A percentile compares a stretch with the other conserved stretches of the same genome.
phyloP scores from a whole-genome alignment of 139 green algal species.

The Ettlia oleoabundans region DNA sequence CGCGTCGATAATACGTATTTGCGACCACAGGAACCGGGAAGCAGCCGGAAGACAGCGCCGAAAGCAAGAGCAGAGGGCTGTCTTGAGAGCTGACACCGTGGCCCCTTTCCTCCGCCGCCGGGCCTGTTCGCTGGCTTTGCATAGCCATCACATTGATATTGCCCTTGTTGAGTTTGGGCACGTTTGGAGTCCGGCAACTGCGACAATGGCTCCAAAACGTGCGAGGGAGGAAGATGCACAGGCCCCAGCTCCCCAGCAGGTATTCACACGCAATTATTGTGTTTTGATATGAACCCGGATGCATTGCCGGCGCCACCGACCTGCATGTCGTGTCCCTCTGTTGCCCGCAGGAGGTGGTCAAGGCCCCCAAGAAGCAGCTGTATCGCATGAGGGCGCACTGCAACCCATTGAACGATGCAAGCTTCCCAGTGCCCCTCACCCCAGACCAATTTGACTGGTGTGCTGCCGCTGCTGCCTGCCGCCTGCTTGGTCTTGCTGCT shows the following conservation, averaged over 20 bases:
- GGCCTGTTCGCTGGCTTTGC: no score
- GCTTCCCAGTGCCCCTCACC: constrained; percentile 72
- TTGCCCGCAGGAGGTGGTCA: constrained; percentile 19
- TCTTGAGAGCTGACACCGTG: no score
- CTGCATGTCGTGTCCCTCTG: not conserved
- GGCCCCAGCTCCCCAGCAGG: not conserved
- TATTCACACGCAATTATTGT: not conserved
- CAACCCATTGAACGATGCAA: constrained; percentile 92
- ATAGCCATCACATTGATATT: no score
- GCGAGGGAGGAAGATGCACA: constrained; percentile 1
- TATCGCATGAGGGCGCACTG: constrained; percentile 94
- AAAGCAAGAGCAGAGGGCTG: no score
- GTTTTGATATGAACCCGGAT: not conserved
- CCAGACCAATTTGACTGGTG: constrained; percentile 79
- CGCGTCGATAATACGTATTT: no score
- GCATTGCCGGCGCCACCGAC: not conserved
- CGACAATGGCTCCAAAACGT: constrained; percentile 23
- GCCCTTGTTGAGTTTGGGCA: no score
- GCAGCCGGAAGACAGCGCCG: no score
- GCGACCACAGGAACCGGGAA: no score
- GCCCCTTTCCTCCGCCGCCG: no score
- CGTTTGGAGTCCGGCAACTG: no score
- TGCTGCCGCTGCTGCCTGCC: no score
- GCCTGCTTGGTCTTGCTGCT: no score
- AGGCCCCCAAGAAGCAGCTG: constrained; percentile 80